phyloP scores from a whole-genome alignment of 192 early-diverging fungal genomes.

The Kappamyces sp. region DNA sequence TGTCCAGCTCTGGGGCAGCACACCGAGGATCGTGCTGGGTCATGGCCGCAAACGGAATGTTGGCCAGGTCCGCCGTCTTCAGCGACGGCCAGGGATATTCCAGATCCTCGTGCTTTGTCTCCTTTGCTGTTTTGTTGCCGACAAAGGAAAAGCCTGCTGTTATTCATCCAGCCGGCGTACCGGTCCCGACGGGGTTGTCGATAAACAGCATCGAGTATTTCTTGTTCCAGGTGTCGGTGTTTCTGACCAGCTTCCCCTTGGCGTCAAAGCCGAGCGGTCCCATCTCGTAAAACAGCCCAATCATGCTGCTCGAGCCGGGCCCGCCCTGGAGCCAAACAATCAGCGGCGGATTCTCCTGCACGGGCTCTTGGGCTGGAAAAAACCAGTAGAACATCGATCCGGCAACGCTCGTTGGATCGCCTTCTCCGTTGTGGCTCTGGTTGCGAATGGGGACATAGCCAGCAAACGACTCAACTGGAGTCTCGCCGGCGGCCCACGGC shows the following conservation, averaged over 20 bases:
- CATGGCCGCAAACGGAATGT: neutral
- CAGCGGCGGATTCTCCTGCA: constrained; percentile 56
- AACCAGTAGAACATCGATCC: constrained; percentile 59
- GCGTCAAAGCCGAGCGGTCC: constrained; percentile 59
- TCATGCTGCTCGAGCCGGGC: constrained; percentile 74
- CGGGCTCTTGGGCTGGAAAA: constrained; percentile 65
- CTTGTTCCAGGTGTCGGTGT: constrained; percentile 58
- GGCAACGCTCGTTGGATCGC: too few relatives aligned
- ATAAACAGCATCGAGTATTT: constrained; percentile 70
- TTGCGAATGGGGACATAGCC: too few relatives aligned
- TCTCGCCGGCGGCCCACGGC: too few relatives aligned
- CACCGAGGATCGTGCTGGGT: neutral
- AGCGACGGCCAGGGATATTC: constrained; percentile 1
- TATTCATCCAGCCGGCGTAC: too few relatives aligned
- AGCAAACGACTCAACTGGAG: too few relatives aligned
- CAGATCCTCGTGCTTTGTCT: neutral
- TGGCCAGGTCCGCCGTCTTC: neutral
- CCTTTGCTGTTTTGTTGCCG: neutral
- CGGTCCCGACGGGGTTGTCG: constrained; percentile 80
- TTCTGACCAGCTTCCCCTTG: constrained; percentile 45
- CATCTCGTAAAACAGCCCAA: constrained; percentile 68
- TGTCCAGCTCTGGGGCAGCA: neutral
- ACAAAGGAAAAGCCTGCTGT: constrained; percentile 34
- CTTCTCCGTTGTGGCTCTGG: too few relatives aligned
- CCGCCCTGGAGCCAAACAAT: constrained; percentile 66